Evolutionary conservation across 2,329 filamentous ascomycete species (phyloP).

Genomic region (Claviceps lovelessii): DNA sequence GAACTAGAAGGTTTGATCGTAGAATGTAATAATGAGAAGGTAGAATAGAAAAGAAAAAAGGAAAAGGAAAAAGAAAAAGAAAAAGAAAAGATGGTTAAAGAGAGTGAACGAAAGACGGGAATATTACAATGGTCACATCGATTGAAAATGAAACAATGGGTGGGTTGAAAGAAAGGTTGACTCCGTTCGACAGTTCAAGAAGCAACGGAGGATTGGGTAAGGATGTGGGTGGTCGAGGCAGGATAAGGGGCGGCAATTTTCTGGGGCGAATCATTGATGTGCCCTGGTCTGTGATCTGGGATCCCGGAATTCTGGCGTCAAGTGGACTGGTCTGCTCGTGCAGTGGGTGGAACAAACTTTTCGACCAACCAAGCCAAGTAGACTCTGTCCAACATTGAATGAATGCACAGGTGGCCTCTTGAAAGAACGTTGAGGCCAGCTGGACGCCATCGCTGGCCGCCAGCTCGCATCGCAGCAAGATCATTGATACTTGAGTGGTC

Average conservation of each 20-base stretch:
- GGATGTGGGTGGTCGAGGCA: slow-evolving; percentile 4
- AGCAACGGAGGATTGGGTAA: slow-evolving; percentile 4
- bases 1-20: background rate
- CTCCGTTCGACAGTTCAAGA: background rate
- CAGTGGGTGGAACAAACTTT: too few species aligned
- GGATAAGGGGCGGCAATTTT: slow-evolving; percentile 4
- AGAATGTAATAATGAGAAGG: background rate
- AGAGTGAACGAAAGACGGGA: slow-evolving; percentile 9
- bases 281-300: background rate
- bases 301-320: background rate
- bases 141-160: background rate
- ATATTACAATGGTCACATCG: slow-evolving; percentile 4
- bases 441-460: too few species aligned
- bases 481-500: too few species aligned
- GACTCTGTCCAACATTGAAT: too few species aligned
- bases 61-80: background rate
- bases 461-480: too few species aligned
- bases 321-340: background rate
- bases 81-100: slow-evolving; percentile 7
- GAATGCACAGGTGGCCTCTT: slow-evolving; percentile 4
- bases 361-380: too few species aligned
- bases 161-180: slow-evolving; percentile 5
- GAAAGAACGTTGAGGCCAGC: background rate
- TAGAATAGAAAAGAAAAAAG: background rate
- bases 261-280: background rate